Conservation (phyloP, 495 filamentous ascomycete genomes). For the Penicillium egyptiacum region DNA sequence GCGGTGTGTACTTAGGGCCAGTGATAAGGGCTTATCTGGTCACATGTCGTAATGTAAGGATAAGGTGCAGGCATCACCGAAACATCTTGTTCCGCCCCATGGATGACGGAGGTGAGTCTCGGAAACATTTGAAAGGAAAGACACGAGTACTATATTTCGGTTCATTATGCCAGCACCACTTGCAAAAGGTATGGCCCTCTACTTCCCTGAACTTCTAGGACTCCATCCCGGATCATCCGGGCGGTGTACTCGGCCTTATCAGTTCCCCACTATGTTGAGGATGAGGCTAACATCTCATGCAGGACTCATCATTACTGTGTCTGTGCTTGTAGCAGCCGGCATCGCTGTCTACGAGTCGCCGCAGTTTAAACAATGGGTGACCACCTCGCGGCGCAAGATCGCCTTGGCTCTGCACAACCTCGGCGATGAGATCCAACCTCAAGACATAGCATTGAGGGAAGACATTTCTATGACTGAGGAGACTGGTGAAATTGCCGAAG, state of each 20-base stretch:
- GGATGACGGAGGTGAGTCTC: neutral
- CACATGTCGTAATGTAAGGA: slow-evolving; percentile 33
- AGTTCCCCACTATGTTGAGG: slow-evolving; percentile 24
- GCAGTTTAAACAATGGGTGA: slow-evolving; percentile 73
- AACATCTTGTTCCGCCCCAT: slow-evolving; percentile 5
- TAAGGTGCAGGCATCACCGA: slow-evolving; percentile 25
- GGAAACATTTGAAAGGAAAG: slow-evolving; percentile 3
- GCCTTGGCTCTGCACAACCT: slow-evolving; percentile 74
- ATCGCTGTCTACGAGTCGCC: slow-evolving; percentile 85
- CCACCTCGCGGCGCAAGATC: slow-evolving; percentile 73
- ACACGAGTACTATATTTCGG: neutral
- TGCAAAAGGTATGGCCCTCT: slow-evolving; percentile 49
- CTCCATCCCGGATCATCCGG: slow-evolving; percentile 18
- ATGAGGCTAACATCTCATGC: slow-evolving; percentile 21
- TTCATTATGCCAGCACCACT: slow-evolving; percentile 52
- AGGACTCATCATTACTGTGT: slow-evolving; percentile 77
- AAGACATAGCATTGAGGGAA: slow-evolving; percentile 28
- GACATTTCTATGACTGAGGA: slow-evolving; percentile 59
- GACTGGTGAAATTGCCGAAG: slow-evolving; percentile 62
- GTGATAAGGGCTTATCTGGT: slow-evolving; percentile 39
- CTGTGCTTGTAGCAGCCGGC: slow-evolving; percentile 75
- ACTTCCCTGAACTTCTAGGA: slow-evolving; percentile 9
- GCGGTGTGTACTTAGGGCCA: slow-evolving; percentile 37
- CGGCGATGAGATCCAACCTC: slow-evolving; percentile 71
- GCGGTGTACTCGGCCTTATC: slow-evolving; percentile 40